Percentiles rank a stretch among this genome's conserved stretches.
These are phyloP conservation scores for Penicillium sumatraense DNA, from an alignment of 2,329 filamentous ascomycete genomes.

Conservation along the genomic window DNA sequence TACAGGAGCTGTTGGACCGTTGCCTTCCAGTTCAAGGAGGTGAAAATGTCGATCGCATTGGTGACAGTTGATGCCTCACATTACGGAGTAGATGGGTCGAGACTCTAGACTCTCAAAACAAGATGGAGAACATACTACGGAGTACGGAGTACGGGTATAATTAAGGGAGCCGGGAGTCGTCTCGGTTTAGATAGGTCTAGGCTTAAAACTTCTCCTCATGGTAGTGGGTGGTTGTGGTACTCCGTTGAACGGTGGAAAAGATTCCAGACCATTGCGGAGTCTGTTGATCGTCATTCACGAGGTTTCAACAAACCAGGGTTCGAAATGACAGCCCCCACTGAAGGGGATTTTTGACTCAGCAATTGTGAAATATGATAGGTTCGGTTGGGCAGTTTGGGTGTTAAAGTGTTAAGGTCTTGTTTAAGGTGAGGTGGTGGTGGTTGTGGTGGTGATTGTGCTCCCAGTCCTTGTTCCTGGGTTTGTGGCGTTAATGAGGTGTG, in stretches of 20 bases:
- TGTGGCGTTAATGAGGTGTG: not conserved
- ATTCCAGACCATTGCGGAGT: constrained; percentile 25
- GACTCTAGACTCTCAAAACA: constrained; percentile 2
- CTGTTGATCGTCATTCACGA: constrained; percentile 18
- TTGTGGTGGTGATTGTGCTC: no score
- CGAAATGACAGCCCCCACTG: constrained; percentile 16
- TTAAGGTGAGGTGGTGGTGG: no score
- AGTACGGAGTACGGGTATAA: no score
- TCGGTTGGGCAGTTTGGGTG: not conserved
- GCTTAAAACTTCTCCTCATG: not conserved
- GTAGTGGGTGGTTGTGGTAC: no score
- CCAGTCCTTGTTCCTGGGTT: not conserved
- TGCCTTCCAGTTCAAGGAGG: not conserved
- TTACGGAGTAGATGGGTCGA: constrained; percentile 3
- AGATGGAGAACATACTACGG: no score
- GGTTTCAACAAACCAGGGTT: constrained; percentile 17
- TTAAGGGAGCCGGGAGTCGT: not conserved
- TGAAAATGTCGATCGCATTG: not conserved
- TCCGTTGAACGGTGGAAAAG: no score
- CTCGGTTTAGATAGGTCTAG: constrained; percentile 18
- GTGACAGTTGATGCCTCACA: constrained; percentile 16
- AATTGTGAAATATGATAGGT: constrained; percentile 4
- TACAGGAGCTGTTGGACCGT: not conserved
- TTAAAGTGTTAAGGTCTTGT: no score
- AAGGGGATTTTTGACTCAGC: not conserved